Evolutionary conservation across 257 asterid species (phyloP).

Genomic region (Forsythia viridissima): DNA sequence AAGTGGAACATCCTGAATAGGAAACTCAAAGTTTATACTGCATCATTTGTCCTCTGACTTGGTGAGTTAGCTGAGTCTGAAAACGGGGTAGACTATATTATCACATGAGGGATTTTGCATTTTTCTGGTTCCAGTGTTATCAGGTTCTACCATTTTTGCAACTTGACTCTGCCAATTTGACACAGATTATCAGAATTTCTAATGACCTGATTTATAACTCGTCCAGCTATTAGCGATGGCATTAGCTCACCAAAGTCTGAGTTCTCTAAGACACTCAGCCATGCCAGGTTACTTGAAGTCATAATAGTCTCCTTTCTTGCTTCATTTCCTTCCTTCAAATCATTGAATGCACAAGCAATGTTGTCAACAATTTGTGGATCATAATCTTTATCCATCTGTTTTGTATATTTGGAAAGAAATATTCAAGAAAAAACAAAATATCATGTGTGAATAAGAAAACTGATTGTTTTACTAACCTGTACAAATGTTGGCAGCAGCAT

Average conservation of each 20-base stretch:
- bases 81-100: neutral
- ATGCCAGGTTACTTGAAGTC: neutral
- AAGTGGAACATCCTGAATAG: neutral
- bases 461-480: neutral
- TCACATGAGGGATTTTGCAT: neutral
- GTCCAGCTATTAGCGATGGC: neutral
- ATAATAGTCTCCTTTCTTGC: neutral
- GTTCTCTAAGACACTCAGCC: neutral
- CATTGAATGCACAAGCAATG: neutral
- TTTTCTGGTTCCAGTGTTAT: neutral
- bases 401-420: neutral
- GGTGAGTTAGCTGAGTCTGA: neutral
- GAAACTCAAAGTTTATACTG: conserved; percentile 7
- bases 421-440: neutral
- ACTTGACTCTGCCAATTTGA: conserved; percentile 6
- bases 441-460: neutral
- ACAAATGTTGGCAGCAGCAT: neutral
- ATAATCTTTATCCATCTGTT: neutral
- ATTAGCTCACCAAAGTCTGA: neutral
- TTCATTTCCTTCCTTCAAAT: neutral
- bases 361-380: neutral
- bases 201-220: neutral
- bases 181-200: neutral
- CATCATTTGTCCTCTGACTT: conserved; percentile 6
- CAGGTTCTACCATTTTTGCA: neutral